Conservation (phyloP, 192 early-diverging fungal genomes). For the Coemansia sp. region DNA sequence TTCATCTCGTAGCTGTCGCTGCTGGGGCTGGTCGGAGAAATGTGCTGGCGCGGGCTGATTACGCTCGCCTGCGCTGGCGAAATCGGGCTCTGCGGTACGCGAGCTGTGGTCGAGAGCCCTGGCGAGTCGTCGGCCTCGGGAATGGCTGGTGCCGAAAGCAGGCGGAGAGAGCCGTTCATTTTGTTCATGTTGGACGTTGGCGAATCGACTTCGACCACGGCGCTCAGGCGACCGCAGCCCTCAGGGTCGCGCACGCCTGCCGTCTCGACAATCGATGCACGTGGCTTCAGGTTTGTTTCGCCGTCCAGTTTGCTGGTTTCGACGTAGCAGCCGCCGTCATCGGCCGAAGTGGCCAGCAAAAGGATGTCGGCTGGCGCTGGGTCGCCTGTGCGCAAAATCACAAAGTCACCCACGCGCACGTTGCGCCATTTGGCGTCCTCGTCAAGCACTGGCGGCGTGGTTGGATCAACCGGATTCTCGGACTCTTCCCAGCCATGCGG, state of each 20-base stretch:
- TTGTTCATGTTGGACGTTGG: conserved; percentile 78
- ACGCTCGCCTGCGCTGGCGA: conserved; percentile 18
- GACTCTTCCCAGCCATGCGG: conserved; percentile 48
- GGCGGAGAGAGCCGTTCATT: conserved; percentile 67
- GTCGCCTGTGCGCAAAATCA: conserved; percentile 79
- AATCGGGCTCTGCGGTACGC: conserved; percentile 18
- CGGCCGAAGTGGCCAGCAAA: conserved; percentile 76
- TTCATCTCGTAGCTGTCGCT: conserved; percentile 45
- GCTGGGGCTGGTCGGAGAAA: conserved; percentile 8
- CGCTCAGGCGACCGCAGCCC: conserved; percentile 68
- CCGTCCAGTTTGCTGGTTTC: conserved; percentile 97
- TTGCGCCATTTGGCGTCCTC: conserved; percentile 65
- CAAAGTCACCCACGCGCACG: conserved; percentile 84
- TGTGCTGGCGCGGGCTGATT: conserved; percentile 8
- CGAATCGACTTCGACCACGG: conserved; percentile 70
- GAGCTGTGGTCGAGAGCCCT: conserved; percentile 6
- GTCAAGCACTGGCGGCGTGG: conserved; percentile 38
- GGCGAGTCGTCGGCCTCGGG: conserved; percentile 20
- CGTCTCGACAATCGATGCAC: conserved; percentile 66
- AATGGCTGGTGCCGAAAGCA: conserved; percentile 27
- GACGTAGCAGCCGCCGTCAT: conserved; percentile 76
- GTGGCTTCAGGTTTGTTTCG: conserved; percentile 95
- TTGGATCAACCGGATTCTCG: conserved; percentile 26
- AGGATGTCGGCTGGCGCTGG: conserved; percentile 82
- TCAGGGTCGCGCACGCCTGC: conserved; percentile 66